These are phyloP conservation scores for Teratosphaeria pseudoeucalypti DNA, from an alignment of 2,329 filamentous ascomycete species.

Conservation along the genomic window DNA sequence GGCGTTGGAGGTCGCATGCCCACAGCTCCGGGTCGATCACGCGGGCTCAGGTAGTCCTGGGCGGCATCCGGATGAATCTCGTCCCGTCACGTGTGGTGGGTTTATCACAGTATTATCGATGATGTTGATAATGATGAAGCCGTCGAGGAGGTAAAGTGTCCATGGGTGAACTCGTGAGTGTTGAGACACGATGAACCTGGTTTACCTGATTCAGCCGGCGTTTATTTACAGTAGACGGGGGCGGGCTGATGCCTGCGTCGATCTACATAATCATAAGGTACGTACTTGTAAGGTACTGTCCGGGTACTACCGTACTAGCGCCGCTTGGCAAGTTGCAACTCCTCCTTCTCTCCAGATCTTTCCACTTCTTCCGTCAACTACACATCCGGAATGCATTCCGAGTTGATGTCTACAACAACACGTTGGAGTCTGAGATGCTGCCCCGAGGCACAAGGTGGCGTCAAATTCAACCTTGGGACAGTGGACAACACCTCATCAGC, in stretches of 20 bases:
- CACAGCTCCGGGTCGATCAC: neutral
- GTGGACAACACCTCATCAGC: no score
- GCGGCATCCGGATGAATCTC: neutral
- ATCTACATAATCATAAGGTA: neutral
- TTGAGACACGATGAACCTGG: neutral
- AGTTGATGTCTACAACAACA: no score
- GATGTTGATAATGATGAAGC: neutral
- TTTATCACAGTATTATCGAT: no score
- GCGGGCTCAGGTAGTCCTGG: neutral
- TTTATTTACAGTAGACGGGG: neutral
- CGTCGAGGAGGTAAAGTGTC: neutral
- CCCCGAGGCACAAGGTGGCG: no score
- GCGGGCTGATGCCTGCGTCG: neutral
- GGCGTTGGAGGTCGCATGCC: neutral
- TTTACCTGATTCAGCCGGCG: neutral
- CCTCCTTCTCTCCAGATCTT: no score
- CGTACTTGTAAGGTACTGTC: no score
- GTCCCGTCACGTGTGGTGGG: no score
- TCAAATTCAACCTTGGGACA: no score
- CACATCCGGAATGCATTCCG: no score
- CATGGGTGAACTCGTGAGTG: neutral
- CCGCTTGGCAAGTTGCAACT: neutral
- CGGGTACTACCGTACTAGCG: neutral
- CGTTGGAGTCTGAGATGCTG: no score
- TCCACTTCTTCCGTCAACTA: no score